Percentiles rank a stretch among this genome's conserved stretches.
Evolutionary conservation across 2,329 filamentous ascomycete genomes (phyloP).

Genomic region (Venturia pyrina): DNA sequence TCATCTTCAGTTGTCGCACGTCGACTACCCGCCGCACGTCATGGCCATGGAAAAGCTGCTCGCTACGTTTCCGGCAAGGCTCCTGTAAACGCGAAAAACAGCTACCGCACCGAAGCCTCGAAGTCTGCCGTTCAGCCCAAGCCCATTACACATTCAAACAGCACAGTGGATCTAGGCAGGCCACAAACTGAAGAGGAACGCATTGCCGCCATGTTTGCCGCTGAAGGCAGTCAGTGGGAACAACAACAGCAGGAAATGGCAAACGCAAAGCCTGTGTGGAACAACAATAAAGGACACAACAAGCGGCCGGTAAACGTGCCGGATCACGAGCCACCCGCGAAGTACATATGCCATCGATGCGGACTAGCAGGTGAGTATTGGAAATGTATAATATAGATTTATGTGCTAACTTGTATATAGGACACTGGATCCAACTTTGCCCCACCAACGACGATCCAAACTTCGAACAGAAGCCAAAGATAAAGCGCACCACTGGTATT

Average conservation of each 20-base stretch:
- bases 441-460: slow-evolving; percentile 98
- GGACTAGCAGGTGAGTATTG: slow-evolving; percentile 63
- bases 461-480: slow-evolving; percentile 83
- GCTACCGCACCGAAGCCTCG: slow-evolving; percentile 54
- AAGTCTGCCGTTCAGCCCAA: slow-evolving; percentile 25
- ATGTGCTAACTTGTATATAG: slow-evolving; percentile 27
- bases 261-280: slow-evolving; percentile 34
- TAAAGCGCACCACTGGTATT: slow-evolving; percentile 95
- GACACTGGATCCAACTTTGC: slow-evolving; percentile 98
- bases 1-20: slow-evolving; percentile 89
- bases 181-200: slow-evolving; percentile 90
- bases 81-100: slow-evolving; percentile 77
- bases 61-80: slow-evolving; percentile 96
- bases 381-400: neutral
- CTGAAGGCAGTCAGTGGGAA: slow-evolving; percentile 84
- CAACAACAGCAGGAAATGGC: slow-evolving; percentile 90
- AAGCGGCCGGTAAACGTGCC: slow-evolving; percentile 63
- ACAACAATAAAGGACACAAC: slow-evolving; percentile 16
- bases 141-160: slow-evolving; percentile 26
- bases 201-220: slow-evolving; percentile 83
- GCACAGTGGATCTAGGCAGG: slow-evolving; percentile 47
- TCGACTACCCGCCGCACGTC: slow-evolving; percentile 71
- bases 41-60: slow-evolving; percentile 80
- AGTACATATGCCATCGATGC: slow-evolving; percentile 94
- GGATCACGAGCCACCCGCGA: slow-evolving; percentile 83